Evolutionary conservation across 139 green algal species (phyloP).

Genomic region (Tetratostichococcus sp.): DNA sequence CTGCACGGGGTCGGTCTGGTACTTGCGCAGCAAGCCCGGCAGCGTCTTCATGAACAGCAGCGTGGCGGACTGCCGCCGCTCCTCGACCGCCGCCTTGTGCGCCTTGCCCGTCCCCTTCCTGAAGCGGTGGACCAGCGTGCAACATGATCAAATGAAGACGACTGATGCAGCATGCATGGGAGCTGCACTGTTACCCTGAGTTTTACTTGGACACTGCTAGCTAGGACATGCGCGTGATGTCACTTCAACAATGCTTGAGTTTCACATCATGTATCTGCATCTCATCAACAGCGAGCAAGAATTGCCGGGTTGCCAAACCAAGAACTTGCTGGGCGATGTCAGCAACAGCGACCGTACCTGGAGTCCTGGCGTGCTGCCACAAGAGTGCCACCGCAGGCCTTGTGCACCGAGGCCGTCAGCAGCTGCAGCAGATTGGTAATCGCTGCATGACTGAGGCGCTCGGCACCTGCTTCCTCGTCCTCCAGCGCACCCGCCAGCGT

Average conservation of each 20-base stretch:
- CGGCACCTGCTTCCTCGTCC: conserved; percentile 23
- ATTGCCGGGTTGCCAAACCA: too few species aligned
- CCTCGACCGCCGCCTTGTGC: conserved; percentile 8
- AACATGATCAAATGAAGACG: too few species aligned
- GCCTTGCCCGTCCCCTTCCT: conserved; percentile 8
- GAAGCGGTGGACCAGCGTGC: not conserved
- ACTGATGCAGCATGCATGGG: too few species aligned
- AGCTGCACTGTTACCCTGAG: too few species aligned
- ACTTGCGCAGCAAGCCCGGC: conserved; percentile 41
- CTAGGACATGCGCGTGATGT: too few species aligned
- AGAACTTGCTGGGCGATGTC: too few species aligned
- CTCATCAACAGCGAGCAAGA: too few species aligned
- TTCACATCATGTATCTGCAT: too few species aligned
- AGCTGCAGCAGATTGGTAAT: conserved; percentile 33
- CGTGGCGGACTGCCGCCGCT: conserved; percentile 43
- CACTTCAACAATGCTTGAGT: too few species aligned
- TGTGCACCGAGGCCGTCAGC: conserved; percentile 22
- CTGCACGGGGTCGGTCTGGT: conserved; percentile 38
- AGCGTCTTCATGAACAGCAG: conserved; percentile 41
- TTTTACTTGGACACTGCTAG: too few species aligned
- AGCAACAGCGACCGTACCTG: not conserved
- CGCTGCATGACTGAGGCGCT: conserved; percentile 26
- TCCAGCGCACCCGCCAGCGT: conserved; percentile 33
- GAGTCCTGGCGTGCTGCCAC: conserved; percentile 5
- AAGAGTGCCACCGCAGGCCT: conserved; percentile 15